Evolutionary conservation across 2,329 filamentous ascomycete species (phyloP).

Genomic region (Ascomycota sp.): DNA sequence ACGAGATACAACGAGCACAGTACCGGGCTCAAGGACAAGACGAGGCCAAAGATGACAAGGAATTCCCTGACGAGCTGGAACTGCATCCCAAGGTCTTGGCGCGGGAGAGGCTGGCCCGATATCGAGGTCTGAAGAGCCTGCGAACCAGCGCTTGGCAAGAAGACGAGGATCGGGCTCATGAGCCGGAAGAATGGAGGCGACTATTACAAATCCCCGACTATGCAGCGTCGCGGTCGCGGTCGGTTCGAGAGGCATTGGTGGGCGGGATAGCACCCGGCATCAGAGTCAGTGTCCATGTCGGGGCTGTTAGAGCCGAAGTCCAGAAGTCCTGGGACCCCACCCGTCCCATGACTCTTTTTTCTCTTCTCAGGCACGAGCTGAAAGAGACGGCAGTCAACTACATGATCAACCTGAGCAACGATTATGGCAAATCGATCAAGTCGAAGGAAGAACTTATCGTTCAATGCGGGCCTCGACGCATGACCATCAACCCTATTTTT

Average conservation of each 20-base stretch:
- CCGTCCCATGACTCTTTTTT: constrained; percentile 55
- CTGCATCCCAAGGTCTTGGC: constrained; percentile 73
- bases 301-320: constrained; percentile 22
- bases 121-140: constrained; percentile 80
- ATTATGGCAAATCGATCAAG: constrained; percentile 57
- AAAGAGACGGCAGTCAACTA: constrained; percentile 83
- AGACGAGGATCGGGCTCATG: constrained; percentile 65
- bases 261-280: constrained; percentile 74
- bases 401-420: constrained; percentile 67
- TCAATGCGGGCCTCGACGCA: constrained; percentile 73
- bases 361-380: constrained; percentile 80
- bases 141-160: constrained; percentile 77
- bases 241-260: constrained; percentile 64
- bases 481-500: constrained; percentile 78
- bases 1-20: constrained; percentile 55
- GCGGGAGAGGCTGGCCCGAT: constrained; percentile 65
- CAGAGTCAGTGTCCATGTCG: constrained; percentile 61
- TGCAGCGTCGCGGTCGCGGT: constrained; percentile 57
- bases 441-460: constrained; percentile 83
- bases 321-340: constrained; percentile 26
- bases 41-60: constrained; percentile 74
- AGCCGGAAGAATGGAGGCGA: constrained; percentile 78
- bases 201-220: constrained; percentile 81
- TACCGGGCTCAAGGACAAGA: constrained; percentile 61
- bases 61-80: constrained; percentile 96